Evolutionary conservation across 2,329 filamentous ascomycete genomes (phyloP).

Genomic region (Penicillium palitans): DNA sequence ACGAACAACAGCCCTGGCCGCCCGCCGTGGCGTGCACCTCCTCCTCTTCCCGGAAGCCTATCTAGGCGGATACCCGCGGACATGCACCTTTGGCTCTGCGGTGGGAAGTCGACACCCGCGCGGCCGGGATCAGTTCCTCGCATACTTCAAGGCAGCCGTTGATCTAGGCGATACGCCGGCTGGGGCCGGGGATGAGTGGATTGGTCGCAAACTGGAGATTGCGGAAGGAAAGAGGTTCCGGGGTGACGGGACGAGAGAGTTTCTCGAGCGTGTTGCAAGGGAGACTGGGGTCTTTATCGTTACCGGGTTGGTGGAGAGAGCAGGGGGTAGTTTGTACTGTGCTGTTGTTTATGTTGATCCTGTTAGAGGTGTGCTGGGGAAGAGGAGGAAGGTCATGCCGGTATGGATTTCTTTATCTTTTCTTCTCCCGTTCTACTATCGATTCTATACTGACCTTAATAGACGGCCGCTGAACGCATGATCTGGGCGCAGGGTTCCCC

Average conservation of each 20-base stretch:
- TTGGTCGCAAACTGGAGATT: background rate
- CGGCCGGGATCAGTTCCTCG: constrained; percentile 80
- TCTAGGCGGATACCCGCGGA: constrained; percentile 90
- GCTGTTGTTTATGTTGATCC: constrained; percentile 80
- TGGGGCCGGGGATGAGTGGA: constrained; percentile 1
- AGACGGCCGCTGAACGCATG: constrained; percentile 4
- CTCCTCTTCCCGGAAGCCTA: constrained; percentile 90
- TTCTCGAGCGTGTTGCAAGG: background rate
- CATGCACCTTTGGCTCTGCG: constrained; percentile 70
- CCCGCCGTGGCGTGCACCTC: constrained; percentile 61
- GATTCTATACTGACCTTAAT: background rate
- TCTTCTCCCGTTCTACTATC: background rate
- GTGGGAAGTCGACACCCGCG: constrained; percentile 67
- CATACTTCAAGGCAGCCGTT: constrained; percentile 50
- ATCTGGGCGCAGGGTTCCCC: constrained; percentile 58
- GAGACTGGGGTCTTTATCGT: constrained; percentile 66
- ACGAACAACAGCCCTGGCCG: constrained; percentile 62
- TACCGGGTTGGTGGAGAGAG: constrained; percentile 75
- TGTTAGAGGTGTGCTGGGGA: constrained; percentile 68
- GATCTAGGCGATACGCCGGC: constrained; percentile 2
- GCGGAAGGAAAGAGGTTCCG: constrained; percentile 1
- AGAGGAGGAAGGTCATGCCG: constrained; percentile 89
- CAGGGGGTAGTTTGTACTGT: constrained; percentile 82
- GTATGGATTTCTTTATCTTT: constrained; percentile 45
- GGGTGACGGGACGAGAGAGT: background rate